A percentile compares a stretch with the other conserved stretches of the same genome.
Evolutionary conservation across 2,329 filamentous ascomycete genomes (phyloP).

Genomic region (Cercospora berteroae): DNA sequence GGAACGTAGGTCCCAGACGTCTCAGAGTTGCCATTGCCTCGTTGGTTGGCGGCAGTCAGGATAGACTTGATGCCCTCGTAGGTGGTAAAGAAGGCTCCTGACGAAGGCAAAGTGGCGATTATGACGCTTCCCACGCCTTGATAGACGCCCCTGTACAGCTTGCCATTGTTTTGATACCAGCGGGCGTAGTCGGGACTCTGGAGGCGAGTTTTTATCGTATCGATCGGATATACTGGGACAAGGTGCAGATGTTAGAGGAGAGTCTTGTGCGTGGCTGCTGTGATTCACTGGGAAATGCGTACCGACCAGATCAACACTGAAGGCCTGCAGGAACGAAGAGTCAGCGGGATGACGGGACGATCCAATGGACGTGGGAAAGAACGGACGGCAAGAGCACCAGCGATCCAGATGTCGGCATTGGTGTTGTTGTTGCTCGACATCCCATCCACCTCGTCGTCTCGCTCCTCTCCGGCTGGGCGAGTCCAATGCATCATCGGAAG

Average conservation of each 20-base stretch:
- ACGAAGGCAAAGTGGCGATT: constrained; percentile 82
- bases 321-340: constrained; percentile 50
- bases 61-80: constrained; percentile 74
- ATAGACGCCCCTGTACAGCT: constrained; percentile 72
- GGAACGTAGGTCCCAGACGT: constrained; percentile 52
- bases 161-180: constrained; percentile 60
- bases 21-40: neutral
- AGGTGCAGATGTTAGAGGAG: neutral
- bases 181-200: constrained; percentile 74
- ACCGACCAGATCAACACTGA: constrained; percentile 73
- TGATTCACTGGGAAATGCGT: neutral
- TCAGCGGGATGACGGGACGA: neutral
- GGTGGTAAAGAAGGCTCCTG: constrained; percentile 84
- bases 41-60: constrained; percentile 52
- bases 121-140: constrained; percentile 85
- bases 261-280: neutral
- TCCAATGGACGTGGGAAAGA: neutral
- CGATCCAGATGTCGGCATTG: constrained; percentile 43
- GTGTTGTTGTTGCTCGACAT: constrained; percentile 32
- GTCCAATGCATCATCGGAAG: neutral
- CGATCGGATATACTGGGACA: constrained; percentile 69
- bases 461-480: neutral
- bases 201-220: constrained; percentile 83
- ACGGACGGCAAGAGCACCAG: constrained; percentile 68
- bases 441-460: neutral